These are phyloP conservation scores for Prunus mongolica DNA, from an alignment of 306 rosid species.

Conservation along the genomic window DNA sequence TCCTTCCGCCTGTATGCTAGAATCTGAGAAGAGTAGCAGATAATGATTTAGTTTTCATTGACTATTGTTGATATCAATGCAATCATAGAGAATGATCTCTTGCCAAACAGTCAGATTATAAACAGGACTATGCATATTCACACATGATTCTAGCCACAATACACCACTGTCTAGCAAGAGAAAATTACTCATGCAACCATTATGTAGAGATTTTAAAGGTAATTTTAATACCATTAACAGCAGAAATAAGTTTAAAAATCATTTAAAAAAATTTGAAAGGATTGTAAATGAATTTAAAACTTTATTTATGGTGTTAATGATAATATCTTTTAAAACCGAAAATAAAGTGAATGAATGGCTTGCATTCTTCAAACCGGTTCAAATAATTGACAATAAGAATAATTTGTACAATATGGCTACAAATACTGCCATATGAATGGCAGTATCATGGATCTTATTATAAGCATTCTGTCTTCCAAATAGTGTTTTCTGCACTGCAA, in stretches of 20 bases:
- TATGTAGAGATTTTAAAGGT: background rate
- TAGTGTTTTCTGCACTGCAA: background rate
- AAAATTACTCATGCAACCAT: background rate
- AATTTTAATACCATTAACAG: background rate
- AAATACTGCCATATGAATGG: too few species aligned
- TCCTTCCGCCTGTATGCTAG: slow-evolving; percentile 70
- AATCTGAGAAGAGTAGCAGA: slow-evolving; percentile 52
- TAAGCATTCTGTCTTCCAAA: background rate
- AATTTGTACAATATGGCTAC: too few species aligned
- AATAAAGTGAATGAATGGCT: background rate
- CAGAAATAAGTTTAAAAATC: background rate
- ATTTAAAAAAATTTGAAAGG: too few species aligned
- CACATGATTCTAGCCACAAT: background rate
- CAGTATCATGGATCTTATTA: background rate
- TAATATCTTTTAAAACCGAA: background rate
- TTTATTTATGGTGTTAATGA: too few species aligned
- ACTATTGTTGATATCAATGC: background rate
- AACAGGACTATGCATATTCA: background rate
- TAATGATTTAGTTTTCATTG: background rate
- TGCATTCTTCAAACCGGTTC: too few species aligned
- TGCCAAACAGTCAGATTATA: background rate
- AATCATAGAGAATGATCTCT: background rate
- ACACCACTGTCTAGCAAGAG: background rate
- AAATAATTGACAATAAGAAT: too few species aligned
- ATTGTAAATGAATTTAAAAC: too few species aligned